Base-by-base conservation (phyloP, 192 early-diverging fungal genomes). In the Coemansia sp. region DNA sequence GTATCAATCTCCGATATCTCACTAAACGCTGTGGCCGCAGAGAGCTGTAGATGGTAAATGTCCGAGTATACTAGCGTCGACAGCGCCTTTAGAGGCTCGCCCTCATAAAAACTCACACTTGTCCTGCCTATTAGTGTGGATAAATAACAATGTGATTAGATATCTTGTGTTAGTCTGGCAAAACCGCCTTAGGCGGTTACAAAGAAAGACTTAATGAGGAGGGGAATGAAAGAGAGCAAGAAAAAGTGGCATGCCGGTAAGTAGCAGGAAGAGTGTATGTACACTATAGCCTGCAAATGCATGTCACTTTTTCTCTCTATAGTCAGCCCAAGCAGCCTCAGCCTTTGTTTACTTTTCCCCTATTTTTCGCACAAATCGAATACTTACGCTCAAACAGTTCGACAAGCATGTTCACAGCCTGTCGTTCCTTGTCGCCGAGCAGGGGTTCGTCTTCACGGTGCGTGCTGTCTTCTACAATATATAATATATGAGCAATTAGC, bases 1-100 rank as follows among this genome's bases (percentile, higher is more conserved):
- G 87, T 88, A 76, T 92, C 90, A 85, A 71, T 68, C 69, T 94
- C 92, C 21, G 92, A 92, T 33, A 94, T 89, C 66, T 94, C 92
- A 47, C 87, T 90, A 77, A 93, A 94, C 2, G 91, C 91, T 61
- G 92, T 78, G 18, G 92, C 90, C 0, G 91, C 92, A 7, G 90
- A 92, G 25, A 91, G 80, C 68, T 94, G 90, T 52, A 93, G 63
- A 56, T 91, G 90, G 25, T 91, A 84, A 66, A 90, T 88, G 61
- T 89, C 87, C 30, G 91, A 92, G 70, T 88, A 91, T 12, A 87
- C 89, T 24, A 93, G 68, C n/a, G 87, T 90, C 14, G 91, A 89
- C 18, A 93, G 76, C 7, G 92, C 88, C 54, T 83, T 80, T 13
- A 93, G 80, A 40, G 89, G 87, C 49, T 89, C 87, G 4, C 90